Evolutionary conservation across 306 rosid species (phyloP), one percentile per base, ranked within the genome.

Genomic region (Cajanus cajan): DNA sequence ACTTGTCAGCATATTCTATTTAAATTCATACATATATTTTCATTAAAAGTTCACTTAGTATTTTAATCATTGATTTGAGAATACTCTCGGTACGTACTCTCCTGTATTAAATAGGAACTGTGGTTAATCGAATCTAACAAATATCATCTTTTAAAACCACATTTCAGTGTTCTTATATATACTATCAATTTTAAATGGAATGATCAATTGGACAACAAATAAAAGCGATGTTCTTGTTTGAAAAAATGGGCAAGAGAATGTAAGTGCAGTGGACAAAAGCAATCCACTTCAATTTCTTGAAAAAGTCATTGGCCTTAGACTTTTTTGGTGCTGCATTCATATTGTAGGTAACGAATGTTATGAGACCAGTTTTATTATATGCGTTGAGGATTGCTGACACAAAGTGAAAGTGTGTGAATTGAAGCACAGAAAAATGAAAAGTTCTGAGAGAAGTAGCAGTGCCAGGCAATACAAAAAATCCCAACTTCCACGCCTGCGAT

Each of bases 401-500:
- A 12, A 22, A 55, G 16, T 6, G 8, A 58, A 25, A 59, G 5
- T 7, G 2, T 14, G 41, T n/a, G n/a, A n/a, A n/a, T n/a, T n/a
- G n/a, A 59, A 59, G 18, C 13, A 8, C 22, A 34, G 14, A 21
- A 14, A 65, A 33, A 82, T 77, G 85, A 59, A 41, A 59, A 70
- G 40, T 15, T 50, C 63, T 14, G 43, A 70, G 67, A 82, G 62
- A 82, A 59, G 11, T n/a, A n/a, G n/a, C 10, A 25, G 69, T 4
- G 82, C 71, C 6, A 45, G 86, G 24, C 73, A 63, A 3, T 82
- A 82, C 69, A 41, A 51, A 68, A 82, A 82, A 52, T 82, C 86
- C 0, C 70, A 82, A 7, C 79, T 50, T 59, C 86, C 86, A 18
- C 82, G 86, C 55, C 82, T 82, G 8, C 78, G 86, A 2, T 82